phyloP scores from a whole-genome alignment of 2,329 filamentous ascomycete species.

The Clarireedia monteithiana region DNA sequence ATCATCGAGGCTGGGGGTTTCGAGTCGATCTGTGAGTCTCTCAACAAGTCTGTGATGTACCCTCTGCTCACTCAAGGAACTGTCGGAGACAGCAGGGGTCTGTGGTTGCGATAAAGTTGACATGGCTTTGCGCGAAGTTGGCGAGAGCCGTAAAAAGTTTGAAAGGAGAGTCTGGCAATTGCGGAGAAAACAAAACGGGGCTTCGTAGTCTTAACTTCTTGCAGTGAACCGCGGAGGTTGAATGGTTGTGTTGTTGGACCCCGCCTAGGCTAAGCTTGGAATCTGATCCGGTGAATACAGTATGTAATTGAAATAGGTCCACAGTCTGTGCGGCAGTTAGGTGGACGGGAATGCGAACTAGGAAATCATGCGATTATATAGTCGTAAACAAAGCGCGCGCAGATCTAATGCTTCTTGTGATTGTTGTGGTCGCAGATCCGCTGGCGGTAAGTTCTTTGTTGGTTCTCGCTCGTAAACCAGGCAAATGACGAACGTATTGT shows the following conservation, averaged over 20 bases:
- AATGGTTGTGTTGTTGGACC: background rate
- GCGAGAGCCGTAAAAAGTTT: background rate
- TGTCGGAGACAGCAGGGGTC: constrained; percentile 22
- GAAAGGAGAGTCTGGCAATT: background rate
- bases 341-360: background rate
- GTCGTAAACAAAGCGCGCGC: background rate
- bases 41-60: constrained; percentile 23
- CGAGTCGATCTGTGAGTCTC: constrained; percentile 59
- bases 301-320: background rate
- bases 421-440: background rate
- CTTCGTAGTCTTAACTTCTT: background rate
- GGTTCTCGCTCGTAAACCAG: background rate
- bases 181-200: background rate
- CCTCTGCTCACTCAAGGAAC: constrained; percentile 27
- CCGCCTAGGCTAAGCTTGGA: constrained; percentile 2
- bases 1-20: constrained; percentile 80
- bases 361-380: background rate
- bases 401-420: background rate
- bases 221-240: background rate
- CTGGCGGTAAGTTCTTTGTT: background rate
- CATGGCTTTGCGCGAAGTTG: constrained; percentile 16
- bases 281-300: background rate
- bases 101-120: constrained; percentile 28
- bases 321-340: constrained; percentile 7
- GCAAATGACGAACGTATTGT: background rate